A percentile compares a stretch with the other conserved stretches of the same genome.
Conservation (phyloP, 441 rosid genomes). For the Jatropha multifida region DNA sequence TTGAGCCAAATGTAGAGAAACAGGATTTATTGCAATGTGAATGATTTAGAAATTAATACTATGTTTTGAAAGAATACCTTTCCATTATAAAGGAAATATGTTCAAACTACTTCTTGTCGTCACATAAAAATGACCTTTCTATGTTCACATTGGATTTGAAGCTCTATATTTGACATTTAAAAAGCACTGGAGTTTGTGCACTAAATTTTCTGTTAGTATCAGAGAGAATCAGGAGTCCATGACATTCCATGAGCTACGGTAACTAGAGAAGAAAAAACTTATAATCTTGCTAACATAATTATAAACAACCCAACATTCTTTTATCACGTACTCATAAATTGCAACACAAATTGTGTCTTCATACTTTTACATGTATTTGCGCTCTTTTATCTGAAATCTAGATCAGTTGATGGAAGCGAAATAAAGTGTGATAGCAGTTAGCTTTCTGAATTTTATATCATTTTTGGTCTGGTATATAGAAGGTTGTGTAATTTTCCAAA, state of each 20-base stretch:
- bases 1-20: not conserved
- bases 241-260: not conserved
- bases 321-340: not conserved
- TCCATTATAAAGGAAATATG: not conserved
- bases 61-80: not conserved
- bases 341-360: not conserved
- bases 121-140: not conserved
- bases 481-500: constrained; percentile 53
- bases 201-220: not conserved
- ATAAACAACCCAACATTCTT: not conserved
- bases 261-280: not conserved
- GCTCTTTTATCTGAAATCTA: not conserved
- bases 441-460: not conserved
- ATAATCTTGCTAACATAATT: not conserved
- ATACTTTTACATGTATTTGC: not conserved
- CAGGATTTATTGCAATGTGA: not conserved
- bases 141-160: not conserved
- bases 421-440: not conserved
- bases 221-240: not conserved
- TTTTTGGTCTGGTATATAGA: not conserved
- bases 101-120: not conserved
- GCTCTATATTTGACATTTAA: not conserved
- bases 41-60: not conserved
- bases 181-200: not conserved
- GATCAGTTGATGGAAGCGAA: not conserved